Evolutionary conservation across 164 flowering plant genomes (phyloP).

Genomic region (Umbellularia californica): DNA sequence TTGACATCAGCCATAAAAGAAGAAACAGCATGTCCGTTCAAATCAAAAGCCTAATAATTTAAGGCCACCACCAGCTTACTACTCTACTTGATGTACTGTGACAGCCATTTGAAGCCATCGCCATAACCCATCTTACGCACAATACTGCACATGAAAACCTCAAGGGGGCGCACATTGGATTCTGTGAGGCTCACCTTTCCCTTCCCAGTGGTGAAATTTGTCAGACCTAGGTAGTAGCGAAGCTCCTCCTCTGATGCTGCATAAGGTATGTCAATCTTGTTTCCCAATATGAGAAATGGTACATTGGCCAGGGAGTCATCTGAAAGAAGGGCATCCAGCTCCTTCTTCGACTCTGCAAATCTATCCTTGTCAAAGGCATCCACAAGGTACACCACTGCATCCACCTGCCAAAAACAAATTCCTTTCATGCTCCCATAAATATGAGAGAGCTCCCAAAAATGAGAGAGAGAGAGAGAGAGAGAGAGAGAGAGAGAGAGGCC

Average conservation of each 20-base stretch:
- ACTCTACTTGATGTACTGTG: slow-evolving; percentile 53
- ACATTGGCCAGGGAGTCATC: slow-evolving; percentile 53
- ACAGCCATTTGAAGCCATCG: slow-evolving; percentile 58
- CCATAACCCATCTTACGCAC: slow-evolving; percentile 61
- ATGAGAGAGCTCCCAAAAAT: neutral
- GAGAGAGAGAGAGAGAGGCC: neutral
- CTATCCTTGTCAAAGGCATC: slow-evolving; percentile 72
- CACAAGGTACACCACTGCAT: slow-evolving; percentile 65
- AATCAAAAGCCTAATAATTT: neutral
- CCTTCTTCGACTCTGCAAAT: slow-evolving; percentile 64
- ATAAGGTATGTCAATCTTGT: slow-evolving; percentile 66
- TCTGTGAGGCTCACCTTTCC: slow-evolving; percentile 50
- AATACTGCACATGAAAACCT: slow-evolving; percentile 72
- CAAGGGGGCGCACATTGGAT: slow-evolving; percentile 47
- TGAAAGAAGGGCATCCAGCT: slow-evolving; percentile 64
- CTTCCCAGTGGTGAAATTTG: slow-evolving; percentile 65
- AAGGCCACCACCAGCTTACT: neutral
- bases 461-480: neutral
- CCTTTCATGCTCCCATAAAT: neutral
- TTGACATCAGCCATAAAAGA: neutral
- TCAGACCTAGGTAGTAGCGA: slow-evolving; percentile 50
- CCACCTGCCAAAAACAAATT: slow-evolving; percentile 36
- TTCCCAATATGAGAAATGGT: slow-evolving; percentile 64
- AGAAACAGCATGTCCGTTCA: neutral
- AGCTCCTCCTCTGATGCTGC: slow-evolving; percentile 73